A percentile compares a stretch with the other conserved stretches of the same genome.
Conservation (phyloP, 495 filamentous ascomycete species). For the Neurospora sp. region DNA sequence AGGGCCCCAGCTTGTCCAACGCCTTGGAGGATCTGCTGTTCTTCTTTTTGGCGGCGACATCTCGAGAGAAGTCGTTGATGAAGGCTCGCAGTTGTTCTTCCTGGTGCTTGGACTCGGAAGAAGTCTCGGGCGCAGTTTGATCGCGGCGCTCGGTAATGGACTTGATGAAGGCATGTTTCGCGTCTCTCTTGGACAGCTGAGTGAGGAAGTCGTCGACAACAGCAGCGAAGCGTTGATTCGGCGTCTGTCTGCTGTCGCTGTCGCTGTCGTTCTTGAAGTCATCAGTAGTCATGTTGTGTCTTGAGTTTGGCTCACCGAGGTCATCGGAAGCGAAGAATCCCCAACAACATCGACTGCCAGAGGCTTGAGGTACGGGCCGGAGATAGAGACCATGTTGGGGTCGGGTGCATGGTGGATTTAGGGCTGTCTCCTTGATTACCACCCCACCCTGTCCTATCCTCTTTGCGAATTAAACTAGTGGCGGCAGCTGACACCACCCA, state of each 20-base stretch:
- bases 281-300: background rate
- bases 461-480: background rate
- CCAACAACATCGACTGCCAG: background rate
- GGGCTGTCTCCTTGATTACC: background rate
- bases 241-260: background rate
- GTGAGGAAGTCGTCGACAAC: conserved; percentile 7
- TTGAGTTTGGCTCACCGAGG: background rate
- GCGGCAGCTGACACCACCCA: background rate
- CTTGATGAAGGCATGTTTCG: no score
- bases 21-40: background rate
- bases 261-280: background rate
- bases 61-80: background rate
- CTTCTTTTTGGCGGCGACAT: background rate
- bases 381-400: background rate
- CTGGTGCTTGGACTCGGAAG: background rate
- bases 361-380: background rate
- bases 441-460: background rate
- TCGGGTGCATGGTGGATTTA: background rate
- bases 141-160: background rate
- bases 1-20: conserved; percentile 2
- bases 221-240: conserved; percentile 1
- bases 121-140: background rate
- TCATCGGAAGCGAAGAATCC: background rate
- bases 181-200: background rate
- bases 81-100: background rate